Evolutionary conservation across 164 flowering plant genomes (phyloP).

Genomic region (Paratinospora sagittata): DNA sequence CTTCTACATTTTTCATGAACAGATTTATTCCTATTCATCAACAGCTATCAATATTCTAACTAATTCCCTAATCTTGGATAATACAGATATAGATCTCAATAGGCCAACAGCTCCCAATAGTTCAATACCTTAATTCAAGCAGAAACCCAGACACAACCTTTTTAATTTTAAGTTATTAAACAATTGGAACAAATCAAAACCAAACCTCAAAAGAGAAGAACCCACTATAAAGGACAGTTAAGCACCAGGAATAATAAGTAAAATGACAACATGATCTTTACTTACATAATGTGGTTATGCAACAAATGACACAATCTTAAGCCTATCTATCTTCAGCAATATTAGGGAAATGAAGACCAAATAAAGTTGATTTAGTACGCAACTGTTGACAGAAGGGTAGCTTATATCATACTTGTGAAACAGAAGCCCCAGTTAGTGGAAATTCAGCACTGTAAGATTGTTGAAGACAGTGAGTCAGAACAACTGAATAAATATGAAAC

Average conservation of each 20-base stretch:
- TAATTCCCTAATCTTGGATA: neutral
- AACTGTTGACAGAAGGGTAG: conserved; percentile 1
- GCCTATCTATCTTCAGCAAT: neutral
- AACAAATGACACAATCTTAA: neutral
- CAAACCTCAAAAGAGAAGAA: neutral
- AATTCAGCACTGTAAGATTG: conserved; percentile 30
- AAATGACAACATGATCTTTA: too few relatives aligned
- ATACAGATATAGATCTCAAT: neutral
- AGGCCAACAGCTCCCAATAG: neutral
- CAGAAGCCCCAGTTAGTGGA: conserved; percentile 33
- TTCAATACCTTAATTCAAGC: neutral
- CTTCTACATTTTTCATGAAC: too few relatives aligned
- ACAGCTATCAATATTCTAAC: neutral
- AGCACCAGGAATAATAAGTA: too few relatives aligned
- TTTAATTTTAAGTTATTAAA: too few relatives aligned
- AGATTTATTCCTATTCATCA: too few relatives aligned
- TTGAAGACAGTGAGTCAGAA: conserved; percentile 58
- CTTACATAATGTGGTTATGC: too few relatives aligned
- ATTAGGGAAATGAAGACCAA: neutral
- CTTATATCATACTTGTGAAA: conserved; percentile 40
- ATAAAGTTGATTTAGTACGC: neutral
- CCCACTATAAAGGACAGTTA: neutral
- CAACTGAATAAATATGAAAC: conserved; percentile 52
- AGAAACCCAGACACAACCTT: too few relatives aligned
- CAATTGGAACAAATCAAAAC: neutral